A percentile compares a stretch with the other conserved stretches of the same genome.
Evolutionary conservation across 1,284 basidiomycete species (phyloP).

Genomic region (Cryptococcus hybrid): DNA sequence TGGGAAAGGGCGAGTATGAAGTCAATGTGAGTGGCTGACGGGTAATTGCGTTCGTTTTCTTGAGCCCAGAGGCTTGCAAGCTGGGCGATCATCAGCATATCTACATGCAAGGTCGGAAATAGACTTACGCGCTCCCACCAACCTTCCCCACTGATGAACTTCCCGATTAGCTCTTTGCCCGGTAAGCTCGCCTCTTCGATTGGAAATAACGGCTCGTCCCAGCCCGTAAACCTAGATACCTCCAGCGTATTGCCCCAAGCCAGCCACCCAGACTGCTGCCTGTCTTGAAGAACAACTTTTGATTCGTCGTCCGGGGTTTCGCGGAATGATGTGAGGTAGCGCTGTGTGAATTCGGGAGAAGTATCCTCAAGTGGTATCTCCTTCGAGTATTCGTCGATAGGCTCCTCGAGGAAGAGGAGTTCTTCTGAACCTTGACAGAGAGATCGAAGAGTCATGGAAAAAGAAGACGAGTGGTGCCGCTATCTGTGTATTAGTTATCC

Average conservation of each 20-base stretch:
- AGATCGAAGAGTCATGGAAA: conserved; percentile 80
- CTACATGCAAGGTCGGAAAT: not conserved
- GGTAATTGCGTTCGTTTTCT: conserved; percentile 48
- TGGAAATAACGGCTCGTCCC: conserved; percentile 55
- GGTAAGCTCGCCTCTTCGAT: conserved; percentile 67
- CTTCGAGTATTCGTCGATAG: conserved; percentile 68
- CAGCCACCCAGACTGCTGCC: conserved; percentile 79
- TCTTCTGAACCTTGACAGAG: conserved; percentile 65
- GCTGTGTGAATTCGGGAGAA: conserved; percentile 56
- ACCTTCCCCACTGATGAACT: conserved; percentile 54
- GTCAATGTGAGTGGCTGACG: conserved; percentile 51
- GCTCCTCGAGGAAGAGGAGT: conserved; percentile 71
- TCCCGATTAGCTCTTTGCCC: conserved; percentile 61
- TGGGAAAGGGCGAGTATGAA: conserved; percentile 56
- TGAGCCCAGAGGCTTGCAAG: conserved; percentile 45
- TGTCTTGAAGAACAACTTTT: conserved; percentile 59
- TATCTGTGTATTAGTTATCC: conserved; percentile 33
- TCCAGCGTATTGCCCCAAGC: conserved; percentile 72
- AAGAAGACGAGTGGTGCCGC: conserved; percentile 70
- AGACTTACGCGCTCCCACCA: conserved; percentile 59
- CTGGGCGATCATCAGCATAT: conserved; percentile 7
- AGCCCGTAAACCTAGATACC: conserved; percentile 60
- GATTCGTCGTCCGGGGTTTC: conserved; percentile 43
- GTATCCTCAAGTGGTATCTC: conserved; percentile 56
- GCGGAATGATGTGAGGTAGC: conserved; percentile 56